Conservation (phyloP, 2,329 filamentous ascomycete genomes). For the Talaromyces sp. region DNA sequence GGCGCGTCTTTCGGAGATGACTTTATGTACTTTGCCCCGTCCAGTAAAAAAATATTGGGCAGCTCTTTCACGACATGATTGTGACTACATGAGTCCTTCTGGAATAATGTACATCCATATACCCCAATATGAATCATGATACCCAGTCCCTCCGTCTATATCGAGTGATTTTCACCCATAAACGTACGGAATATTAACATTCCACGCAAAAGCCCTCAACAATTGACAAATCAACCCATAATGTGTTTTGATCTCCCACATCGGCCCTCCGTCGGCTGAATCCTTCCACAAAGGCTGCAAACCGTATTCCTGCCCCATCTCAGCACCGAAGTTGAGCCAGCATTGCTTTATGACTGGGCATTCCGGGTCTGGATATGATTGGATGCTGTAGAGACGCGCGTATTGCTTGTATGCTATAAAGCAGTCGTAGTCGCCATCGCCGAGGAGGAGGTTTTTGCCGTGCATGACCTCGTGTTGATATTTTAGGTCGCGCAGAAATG, state of each 20-base stretch:
- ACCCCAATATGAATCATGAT: not conserved
- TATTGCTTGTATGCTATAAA: constrained; percentile 14
- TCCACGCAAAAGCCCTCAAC: constrained; percentile 17
- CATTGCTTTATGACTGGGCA: constrained; percentile 9
- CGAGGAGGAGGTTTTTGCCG: not conserved
- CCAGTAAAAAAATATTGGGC: not conserved
- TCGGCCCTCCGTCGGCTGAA: constrained; percentile 3
- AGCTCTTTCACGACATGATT: not conserved
- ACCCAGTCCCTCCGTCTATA: no score
- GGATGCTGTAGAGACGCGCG: constrained; percentile 9
- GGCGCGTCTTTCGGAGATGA: not conserved
- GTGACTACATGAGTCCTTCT: not conserved
- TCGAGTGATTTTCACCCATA: not conserved
- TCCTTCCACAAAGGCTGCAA: constrained; percentile 14
- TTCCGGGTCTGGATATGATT: not conserved
- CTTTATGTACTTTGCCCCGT: not conserved
- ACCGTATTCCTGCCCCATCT: not conserved
- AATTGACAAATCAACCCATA: constrained; percentile 15
- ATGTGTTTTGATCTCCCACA: constrained; percentile 17
- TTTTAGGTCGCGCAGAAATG: constrained; percentile 5
- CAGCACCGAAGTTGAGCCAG: constrained; percentile 11
- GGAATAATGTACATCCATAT: not conserved
- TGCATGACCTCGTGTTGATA: constrained; percentile 1
- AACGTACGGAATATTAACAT: constrained; percentile 16
- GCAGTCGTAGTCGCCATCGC: constrained; percentile 16